Base-by-base conservation (phyloP, 768 basidiomycete species). In the Lactifluus hygrophoroides region DNA sequence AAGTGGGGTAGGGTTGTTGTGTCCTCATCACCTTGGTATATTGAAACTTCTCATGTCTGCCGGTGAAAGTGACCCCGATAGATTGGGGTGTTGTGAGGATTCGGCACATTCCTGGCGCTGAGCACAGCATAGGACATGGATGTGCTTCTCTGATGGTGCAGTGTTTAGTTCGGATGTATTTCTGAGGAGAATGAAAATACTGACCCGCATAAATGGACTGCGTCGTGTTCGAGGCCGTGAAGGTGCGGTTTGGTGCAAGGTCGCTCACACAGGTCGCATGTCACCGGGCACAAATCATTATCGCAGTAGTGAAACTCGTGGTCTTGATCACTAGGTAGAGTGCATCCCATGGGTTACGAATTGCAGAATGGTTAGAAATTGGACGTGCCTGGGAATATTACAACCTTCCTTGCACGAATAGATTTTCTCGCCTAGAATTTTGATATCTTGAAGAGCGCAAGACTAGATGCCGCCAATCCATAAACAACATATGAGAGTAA, bases 191-290 rank as follows among this genome's bases (percentile, higher is more conserved):
- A 75, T 75, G 28, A 47, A 19, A 13, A 0, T 11, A 35, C 69
- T 28, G 30, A 81, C 82, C 82, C 81, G 72, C 82, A 84, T 28
- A 84, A 73, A 70, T 84, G 82, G 27, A 75, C 58, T 0, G 72
- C 71, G 7, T 56, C 64, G 2, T 60, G 54, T 25, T 73, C 67
- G 3, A 82, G 68, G n/a, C n/a, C n/a, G n/a, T n/a, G n/a, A n/a
- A n/a, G n/a, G n/a, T n/a, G n/a, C n/a, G n/a, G n/a, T n/a, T n/a
- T n/a, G n/a, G n/a, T n/a, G n/a, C n/a, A n/a, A n/a, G n/a, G n/a
- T n/a, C n/a, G n/a, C n/a, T n/a, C 78, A 65, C 83, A 85, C 2
- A 85, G 66, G 54, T 78, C 72, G 62, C 83, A 85, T 1, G 67
- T 57, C 14, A 82, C 62, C 2, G 82, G 81, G 60, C 84, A 85